A percentile compares a stretch with the other conserved stretches of the same genome.
These are phyloP conservation scores for Hymenotorrendiella dingleyae DNA, from an alignment of 2,329 filamentous ascomycete species.

Conservation along the genomic window DNA sequence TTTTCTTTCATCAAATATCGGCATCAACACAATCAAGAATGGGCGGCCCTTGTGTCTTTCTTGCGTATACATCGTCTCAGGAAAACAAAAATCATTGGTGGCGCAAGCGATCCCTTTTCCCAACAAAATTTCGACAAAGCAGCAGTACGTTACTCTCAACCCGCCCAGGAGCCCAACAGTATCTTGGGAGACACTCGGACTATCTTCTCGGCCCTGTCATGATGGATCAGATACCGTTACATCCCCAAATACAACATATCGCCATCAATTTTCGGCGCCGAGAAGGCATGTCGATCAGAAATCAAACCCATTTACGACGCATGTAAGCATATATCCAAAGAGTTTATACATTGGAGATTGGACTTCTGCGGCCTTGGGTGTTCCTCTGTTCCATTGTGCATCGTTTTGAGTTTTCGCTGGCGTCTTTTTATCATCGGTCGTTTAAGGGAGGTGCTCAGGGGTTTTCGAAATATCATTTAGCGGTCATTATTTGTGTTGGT, in stretches of 20 bases:
- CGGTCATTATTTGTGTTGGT: not conserved
- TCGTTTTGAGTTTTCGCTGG: not conserved
- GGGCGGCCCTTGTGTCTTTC: not conserved
- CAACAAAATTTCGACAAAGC: not conserved
- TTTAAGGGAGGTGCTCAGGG: not conserved
- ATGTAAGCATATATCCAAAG: not conserved
- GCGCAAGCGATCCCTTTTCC: not conserved
- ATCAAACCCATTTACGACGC: not conserved
- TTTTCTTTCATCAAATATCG: not conserved
- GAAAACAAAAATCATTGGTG: not conserved
- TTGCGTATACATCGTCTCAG: not conserved
- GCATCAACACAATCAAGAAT: not conserved
- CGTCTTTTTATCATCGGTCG: not conserved
- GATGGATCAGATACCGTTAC: not conserved
- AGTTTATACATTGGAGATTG: not conserved
- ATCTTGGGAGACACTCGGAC: not conserved
- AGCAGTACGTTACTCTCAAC: not conserved
- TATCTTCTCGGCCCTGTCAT: not conserved
- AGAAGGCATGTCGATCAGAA: too few relatives aligned
- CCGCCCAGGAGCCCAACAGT: not conserved
- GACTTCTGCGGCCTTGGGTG: not conserved
- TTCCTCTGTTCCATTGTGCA: not conserved
- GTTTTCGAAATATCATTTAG: not conserved
- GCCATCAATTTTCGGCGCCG: not conserved
- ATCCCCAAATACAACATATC: not conserved